Percentiles rank a stretch among this genome's conserved stretches.
These are phyloP conservation scores for Lecanicillium sp. DNA, from an alignment of 2,329 filamentous ascomycete genomes.

Conservation along the genomic window DNA sequence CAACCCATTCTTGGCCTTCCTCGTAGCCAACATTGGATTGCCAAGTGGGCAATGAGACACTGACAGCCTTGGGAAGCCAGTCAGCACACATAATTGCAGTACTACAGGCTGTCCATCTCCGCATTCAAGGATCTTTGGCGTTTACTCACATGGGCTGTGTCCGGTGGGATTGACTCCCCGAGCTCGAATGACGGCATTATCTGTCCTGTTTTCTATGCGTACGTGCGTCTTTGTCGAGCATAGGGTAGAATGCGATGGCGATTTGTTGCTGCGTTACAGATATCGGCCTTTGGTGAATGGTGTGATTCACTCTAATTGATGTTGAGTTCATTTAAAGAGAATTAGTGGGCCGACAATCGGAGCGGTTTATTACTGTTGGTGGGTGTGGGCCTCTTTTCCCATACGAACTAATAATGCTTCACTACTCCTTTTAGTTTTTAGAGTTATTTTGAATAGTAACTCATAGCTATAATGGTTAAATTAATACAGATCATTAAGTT, in stretches of 20 bases:
- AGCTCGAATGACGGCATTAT: conserved; percentile 43
- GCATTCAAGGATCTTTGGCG: no score
- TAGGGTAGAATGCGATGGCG: no score
- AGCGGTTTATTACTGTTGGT: not conserved
- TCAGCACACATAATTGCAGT: conserved; percentile 1
- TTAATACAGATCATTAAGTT: no score
- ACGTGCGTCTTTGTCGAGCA: no score
- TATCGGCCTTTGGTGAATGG: no score
- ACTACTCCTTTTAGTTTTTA: no score
- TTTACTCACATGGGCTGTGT: conserved; percentile 67
- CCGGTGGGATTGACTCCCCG: conserved; percentile 66
- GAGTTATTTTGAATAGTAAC: no score
- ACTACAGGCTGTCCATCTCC: no score
- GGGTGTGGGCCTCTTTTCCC: no score
- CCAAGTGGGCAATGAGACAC: conserved; percentile 94
- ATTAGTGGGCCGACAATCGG: conserved; percentile 7
- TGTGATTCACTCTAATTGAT: not conserved
- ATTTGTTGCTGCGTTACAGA: no score
- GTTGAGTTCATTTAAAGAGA: not conserved
- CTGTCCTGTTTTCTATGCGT: not conserved
- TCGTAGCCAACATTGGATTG: conserved; percentile 85
- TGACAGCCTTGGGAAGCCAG: conserved; percentile 63
- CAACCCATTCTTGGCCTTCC: conserved; percentile 82
- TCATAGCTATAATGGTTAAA: no score
- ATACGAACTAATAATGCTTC: no score